phyloP scores from a whole-genome alignment of 1,284 basidiomycete species.

The Heimioporus punctisporus region DNA sequence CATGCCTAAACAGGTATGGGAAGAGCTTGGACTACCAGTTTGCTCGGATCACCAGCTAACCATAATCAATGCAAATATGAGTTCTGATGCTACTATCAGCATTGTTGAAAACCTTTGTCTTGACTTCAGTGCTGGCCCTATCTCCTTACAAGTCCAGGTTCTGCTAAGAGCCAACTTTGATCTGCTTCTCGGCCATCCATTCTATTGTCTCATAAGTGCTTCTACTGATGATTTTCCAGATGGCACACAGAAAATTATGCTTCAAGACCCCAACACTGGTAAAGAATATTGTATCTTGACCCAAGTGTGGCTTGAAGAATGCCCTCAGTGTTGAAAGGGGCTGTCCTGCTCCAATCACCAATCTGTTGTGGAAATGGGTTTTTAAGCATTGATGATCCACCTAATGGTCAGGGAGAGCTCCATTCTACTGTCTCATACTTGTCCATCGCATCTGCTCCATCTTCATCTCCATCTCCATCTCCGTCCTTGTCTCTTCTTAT shows the following conservation, averaged over 20 bases:
- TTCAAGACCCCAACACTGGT: not conserved
- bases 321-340: not conserved
- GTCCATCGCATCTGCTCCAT: too few relatives aligned
- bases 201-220: slow-evolving; percentile 1
- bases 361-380: not conserved
- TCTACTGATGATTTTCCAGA: not conserved
- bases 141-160: not conserved
- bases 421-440: not conserved
- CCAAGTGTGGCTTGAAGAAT: not conserved
- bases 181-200: not conserved
- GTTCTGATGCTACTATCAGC: accelerated
- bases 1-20: too few relatives aligned
- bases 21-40: too few relatives aligned
- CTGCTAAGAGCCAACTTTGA: not conserved
- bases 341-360: not conserved
- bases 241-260: not conserved
- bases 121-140: not conserved
- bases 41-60: too few relatives aligned
- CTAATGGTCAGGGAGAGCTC: not conserved
- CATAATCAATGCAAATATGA: too few relatives aligned
- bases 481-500: too few relatives aligned
- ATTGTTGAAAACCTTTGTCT: not conserved
- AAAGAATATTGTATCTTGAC: not conserved
- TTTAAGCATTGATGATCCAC: slow-evolving; percentile 6
- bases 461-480: not conserved